Evolutionary conservation across 106 monocot species (phyloP), one percentile per base, ranked within the genome.

Genomic region (Ottelia alismoides): DNA sequence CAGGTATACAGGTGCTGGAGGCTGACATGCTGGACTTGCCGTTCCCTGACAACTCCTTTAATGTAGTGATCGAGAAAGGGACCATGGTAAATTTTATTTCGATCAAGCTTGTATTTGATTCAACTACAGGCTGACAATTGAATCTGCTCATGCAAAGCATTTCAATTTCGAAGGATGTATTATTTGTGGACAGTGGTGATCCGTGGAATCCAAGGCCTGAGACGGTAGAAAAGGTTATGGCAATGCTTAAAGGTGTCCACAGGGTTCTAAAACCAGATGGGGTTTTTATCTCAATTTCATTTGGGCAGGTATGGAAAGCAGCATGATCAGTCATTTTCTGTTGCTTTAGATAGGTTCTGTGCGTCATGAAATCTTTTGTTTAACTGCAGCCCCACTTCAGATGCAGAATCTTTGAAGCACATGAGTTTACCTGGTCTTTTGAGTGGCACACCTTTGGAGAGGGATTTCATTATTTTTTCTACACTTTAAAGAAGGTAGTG

Each of bases 101-200:
- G 40, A 16, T 43, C 6, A 43, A 6, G 40, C 16, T 43, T 43
- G 40, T 43, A 43, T 16, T 43, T 43, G 40, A 7, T 6, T 43
- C 40, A 43, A n/a, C n/a, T 16, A 43, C 10, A 43, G 16, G 40
- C 40, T 43, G 40, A 43, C 16, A 16, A 7, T 6, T 7, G 16
- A 47, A 44, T n/a, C 16, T 55, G 22, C 17, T 71, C 21, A 45
- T 51, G 18, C n/a, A 20, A 23, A 54, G 31, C 30, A 19, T 64
- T 58, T 65, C 58, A 49, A 58, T 58, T 55, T 55, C 49, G 31
- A 48, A 86, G 92, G 93, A 94, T 53, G 85, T 89, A 22, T 66
- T 98, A 45, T 90, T 89, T 49, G 89, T 96, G 68, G 94, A 89
- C 60, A 79, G 88, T 79, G 94, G 94, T 25, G 94, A 89, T 52